Conservation (phyloP, 108 stramenopile species). For the Cylindrotheca closterium region DNA sequence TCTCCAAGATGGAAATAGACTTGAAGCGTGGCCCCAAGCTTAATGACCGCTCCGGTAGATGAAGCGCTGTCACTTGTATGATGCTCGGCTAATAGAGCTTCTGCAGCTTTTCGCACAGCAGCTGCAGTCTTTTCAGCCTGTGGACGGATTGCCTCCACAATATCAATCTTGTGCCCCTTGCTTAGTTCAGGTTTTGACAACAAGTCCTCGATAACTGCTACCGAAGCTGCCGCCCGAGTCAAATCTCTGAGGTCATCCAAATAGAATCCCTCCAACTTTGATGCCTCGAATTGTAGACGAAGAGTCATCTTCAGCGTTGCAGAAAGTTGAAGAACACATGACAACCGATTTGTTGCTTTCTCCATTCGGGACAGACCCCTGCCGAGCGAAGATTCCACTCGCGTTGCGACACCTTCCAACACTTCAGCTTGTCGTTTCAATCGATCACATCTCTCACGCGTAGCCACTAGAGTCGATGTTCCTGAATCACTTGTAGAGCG, state of each 20-base stretch:
- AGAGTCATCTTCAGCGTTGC: slow-evolving; percentile 80
- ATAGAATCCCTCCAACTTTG: slow-evolving; percentile 63
- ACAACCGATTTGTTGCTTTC: slow-evolving; percentile 61
- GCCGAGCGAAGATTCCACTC: slow-evolving; percentile 66
- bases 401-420: slow-evolving; percentile 55
- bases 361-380: slow-evolving; percentile 74
- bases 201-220: slow-evolving; percentile 77
- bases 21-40: slow-evolving; percentile 78
- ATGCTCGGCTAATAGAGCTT: slow-evolving; percentile 58
- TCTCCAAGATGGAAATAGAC: slow-evolving; percentile 86
- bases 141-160: slow-evolving; percentile 62
- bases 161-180: slow-evolving; percentile 38
- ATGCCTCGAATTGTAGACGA: slow-evolving; percentile 72
- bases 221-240: slow-evolving; percentile 79
- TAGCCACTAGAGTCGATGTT: slow-evolving; percentile 27
- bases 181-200: slow-evolving; percentile 51
- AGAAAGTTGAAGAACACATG: slow-evolving; percentile 65
- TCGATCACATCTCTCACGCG: slow-evolving; percentile 66
- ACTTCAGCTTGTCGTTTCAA: slow-evolving; percentile 70
- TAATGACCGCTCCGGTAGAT: slow-evolving; percentile 33
- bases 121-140: slow-evolving; percentile 29
- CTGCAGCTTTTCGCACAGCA: slow-evolving; percentile 61
- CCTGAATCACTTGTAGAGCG: neutral
- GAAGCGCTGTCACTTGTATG: slow-evolving; percentile 6
- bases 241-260: slow-evolving; percentile 78